Conservation (phyloP, 495 filamentous ascomycete genomes). For the Talaromyces nanjingensis region DNA sequence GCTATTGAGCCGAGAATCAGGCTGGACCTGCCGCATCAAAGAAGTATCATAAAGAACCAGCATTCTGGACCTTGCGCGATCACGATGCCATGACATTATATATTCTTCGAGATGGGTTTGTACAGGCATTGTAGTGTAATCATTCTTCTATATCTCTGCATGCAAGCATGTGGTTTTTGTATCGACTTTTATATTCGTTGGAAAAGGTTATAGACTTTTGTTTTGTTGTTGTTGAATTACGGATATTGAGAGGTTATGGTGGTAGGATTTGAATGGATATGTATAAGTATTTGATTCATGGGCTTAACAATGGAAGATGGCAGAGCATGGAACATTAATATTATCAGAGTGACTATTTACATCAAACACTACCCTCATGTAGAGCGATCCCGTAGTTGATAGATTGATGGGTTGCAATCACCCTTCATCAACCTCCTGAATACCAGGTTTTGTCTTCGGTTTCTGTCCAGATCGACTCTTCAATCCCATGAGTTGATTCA, state of each 20-base stretch:
- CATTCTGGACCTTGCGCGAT: constrained; percentile 12
- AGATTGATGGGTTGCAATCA: too few relatives aligned
- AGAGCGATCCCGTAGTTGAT: too few relatives aligned
- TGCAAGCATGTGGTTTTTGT: neutral
- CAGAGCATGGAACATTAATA: neutral
- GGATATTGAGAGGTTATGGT: neutral
- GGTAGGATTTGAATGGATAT: neutral
- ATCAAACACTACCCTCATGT: neutral
- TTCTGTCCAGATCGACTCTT: constrained; percentile 10
- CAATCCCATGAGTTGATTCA: constrained; percentile 34
- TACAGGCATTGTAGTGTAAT: constrained; percentile 7
- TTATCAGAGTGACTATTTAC: neutral
- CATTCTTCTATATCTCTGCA: neutral
- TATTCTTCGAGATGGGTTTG: neutral
- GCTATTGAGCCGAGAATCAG: constrained; percentile 62
- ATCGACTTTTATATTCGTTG: neutral
- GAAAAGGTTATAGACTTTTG: neutral
- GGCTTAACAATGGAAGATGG: neutral
- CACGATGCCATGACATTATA: constrained; percentile 21
- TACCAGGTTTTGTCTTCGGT: constrained; percentile 30
- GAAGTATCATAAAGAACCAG: constrained; percentile 42
- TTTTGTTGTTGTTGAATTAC: neutral
- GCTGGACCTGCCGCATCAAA: constrained; percentile 70
- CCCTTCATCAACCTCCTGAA: constrained; percentile 34
- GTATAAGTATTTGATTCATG: neutral